Conservation (phyloP, 495 filamentous ascomycete genomes). For the Podospora tetraspora region DNA sequence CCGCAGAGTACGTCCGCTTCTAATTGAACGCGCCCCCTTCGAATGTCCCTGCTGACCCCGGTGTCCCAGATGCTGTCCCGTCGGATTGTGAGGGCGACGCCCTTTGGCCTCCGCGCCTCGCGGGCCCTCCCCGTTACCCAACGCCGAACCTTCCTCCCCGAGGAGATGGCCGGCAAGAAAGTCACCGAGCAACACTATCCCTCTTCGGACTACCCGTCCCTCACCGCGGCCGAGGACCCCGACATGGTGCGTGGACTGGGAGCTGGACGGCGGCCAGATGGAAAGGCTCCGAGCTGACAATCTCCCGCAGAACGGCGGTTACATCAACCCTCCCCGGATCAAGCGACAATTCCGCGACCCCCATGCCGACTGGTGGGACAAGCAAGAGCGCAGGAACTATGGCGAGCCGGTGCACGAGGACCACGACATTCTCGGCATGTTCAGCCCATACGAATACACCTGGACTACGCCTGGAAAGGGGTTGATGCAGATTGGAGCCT, state of each 20-base stretch:
- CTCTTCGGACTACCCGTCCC: constrained; percentile 43
- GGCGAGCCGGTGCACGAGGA: constrained; percentile 96
- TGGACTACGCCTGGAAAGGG: constrained; percentile 71
- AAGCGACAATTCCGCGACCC: constrained; percentile 91
- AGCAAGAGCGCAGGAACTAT: constrained; percentile 92
- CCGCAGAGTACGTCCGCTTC: constrained; percentile 21
- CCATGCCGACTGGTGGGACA: constrained; percentile 93
- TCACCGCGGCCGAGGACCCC: constrained; percentile 67
- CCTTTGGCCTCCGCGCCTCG: constrained; percentile 47
- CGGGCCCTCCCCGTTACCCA: constrained; percentile 46
- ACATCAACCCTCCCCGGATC: constrained; percentile 75
- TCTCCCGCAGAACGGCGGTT: constrained; percentile 74
- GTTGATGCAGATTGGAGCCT: constrained; percentile 64
- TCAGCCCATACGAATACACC: constrained; percentile 84
- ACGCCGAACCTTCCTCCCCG: constrained; percentile 45
- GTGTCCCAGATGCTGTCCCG: constrained; percentile 58
- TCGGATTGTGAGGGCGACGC: constrained; percentile 51
- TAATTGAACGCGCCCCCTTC: background rate
- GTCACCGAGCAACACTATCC: constrained; percentile 48
- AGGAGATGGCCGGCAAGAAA: constrained; percentile 32
- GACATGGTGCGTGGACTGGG: constrained; percentile 52
- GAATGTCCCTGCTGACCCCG: background rate
- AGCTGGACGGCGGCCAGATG: constrained; percentile 17
- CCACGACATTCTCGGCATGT: constrained; percentile 88
- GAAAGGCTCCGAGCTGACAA: constrained; percentile 16